Base-by-base conservation (phyloP, 352 stramenopile genomes). In the Phytophthora kernoviae region DNA sequence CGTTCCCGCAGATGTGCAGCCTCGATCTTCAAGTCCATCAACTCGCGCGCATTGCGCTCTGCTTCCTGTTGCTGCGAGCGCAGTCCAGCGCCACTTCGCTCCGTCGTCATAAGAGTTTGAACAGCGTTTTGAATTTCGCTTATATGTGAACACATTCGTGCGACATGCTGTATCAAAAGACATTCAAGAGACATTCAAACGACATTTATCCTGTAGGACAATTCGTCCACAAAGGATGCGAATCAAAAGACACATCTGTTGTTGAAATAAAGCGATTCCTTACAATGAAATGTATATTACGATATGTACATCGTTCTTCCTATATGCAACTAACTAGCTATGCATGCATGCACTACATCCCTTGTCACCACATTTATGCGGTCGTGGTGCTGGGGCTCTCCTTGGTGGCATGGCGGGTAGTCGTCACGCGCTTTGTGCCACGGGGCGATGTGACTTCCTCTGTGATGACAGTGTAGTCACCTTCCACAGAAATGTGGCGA, bases 21-120 rank as follows among this genome's bases (percentile, higher is more conserved):
- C 72, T 95, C 84, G 58, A 95, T 92, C 69, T 95, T 95, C 40
- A 93, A 75, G 72, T 91, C 87, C 80, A 95, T 90, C 24, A 85
- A 41, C 56, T 93, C 78, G 42, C 86, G 80, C 52, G 90, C 86
- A 42, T 62, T 66, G 24, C 65, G 68, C 53, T 86, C 78, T 21
- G 79, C 67, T 53, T 81, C 72, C 48, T 75, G 66, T 41, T 79
- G 70, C 65, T 80, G 59, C 37, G 76, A 77, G 46, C 78, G 61
- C 55, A 91, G 69, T 18, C 73, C 62, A 8, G 50, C 44, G 43
- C 58, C 24, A 18, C 41, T 36, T 34, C 33, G 53, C 22, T 65
- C 48, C n/a, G n/a, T n/a, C n/a, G n/a, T n/a, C n/a, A n/a, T n/a
- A n/a, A n/a, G n/a, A n/a, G n/a, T n/a, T n/a, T n/a, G n/a, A n/a